Base-by-base conservation (phyloP, 2,329 filamentous ascomycete species). In the Dendryphion nanum region DNA sequence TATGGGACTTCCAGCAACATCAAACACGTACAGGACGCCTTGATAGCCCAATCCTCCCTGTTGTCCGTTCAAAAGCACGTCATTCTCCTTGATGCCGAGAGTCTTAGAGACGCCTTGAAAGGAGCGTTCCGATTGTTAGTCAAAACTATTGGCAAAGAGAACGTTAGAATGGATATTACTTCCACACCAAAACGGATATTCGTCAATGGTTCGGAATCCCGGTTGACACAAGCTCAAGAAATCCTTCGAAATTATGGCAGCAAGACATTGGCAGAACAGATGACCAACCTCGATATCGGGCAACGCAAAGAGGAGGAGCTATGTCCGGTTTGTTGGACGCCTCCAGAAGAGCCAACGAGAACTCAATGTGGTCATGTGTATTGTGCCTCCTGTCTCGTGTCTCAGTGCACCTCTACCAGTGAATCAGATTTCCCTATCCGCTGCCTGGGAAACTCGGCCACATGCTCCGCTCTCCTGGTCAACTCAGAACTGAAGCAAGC, bases 181-280 rank as follows among this genome's bases (percentile, higher is more conserved):
- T 24, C 10, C n/a, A 44, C 40, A n/a, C 50, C 39, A 6, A 53
- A 50, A 36, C 34, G 37, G 18, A 50, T 53, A 21, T 38, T 45
- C 18, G 34, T 53, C 18, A 20, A 42, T 21, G 48, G 48, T 16
- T 43, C 48, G 4, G 23, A 30, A 13, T 14, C 37, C 31, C 33
- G 44, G 18, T 18, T 35, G 8, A 35, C 20, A 13, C 35, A 42
- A 30, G 35, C 38, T 19, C 30, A 43, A 28, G 35, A 40, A 13
- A 45, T 49, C 20, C 35, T 45, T 12, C 20, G 28, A 29, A 31
- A 30, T 10, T 38, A 19, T 23, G 39, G n/a, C n/a, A n/a, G n/a
- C n/a, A n/a, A n/a, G n/a, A n/a, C n/a, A n/a, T n/a, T n/a, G n/a
- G n/a, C n/a, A n/a, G n/a, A n/a, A n/a, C n/a, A n/a, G n/a, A n/a